Percentiles rank a stretch among this genome's conserved stretches.
Evolutionary conservation across 768 basidiomycete species (phyloP).

Genomic region (Amyloporia xantha): DNA sequence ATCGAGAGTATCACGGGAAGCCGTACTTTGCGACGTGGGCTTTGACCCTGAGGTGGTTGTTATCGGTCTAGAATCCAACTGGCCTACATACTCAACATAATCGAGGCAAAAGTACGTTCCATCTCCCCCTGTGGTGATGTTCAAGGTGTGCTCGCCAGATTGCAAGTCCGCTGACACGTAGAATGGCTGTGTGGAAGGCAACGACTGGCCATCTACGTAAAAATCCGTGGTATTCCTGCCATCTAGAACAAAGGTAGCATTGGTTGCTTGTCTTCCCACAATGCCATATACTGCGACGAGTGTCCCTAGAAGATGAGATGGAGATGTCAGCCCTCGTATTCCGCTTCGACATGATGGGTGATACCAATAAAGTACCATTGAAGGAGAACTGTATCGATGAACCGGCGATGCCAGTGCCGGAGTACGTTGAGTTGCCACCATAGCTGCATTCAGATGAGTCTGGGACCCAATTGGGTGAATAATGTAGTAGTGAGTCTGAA

Average conservation of each 20-base stretch:
- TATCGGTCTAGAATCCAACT: not conserved
- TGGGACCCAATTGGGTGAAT: not conserved
- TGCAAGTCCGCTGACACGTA: slow-evolving; percentile 5
- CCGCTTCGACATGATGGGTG: not conserved
- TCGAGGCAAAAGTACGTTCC: slow-evolving; percentile 8
- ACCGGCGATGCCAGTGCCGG: slow-evolving; percentile 4
- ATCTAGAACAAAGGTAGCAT: slow-evolving; percentile 8
- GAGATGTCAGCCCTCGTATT: not conserved
- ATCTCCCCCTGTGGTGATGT: slow-evolving; percentile 2
- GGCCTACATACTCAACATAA: slow-evolving; percentile 9
- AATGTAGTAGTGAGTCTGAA: not conserved
- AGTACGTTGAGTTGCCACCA: not conserved
- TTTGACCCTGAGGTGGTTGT: not conserved
- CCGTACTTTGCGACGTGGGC: not conserved
- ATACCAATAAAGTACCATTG: slow-evolving; percentile 9
- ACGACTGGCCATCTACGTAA: not conserved
- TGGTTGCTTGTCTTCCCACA: not conserved
- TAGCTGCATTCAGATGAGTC: not conserved
- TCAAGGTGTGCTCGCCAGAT: slow-evolving; percentile 9
- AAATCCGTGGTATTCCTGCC: not conserved
- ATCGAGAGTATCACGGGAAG: not conserved
- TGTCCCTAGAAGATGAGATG: slow-evolving; percentile 5
- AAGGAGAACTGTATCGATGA: slow-evolving; percentile 11
- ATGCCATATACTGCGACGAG: slow-evolving; percentile 12
- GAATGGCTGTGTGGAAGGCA: slow-evolving; percentile 8